Evolutionary conservation across 495 filamentous ascomycete genomes (phyloP), one percentile per base, ranked within the genome.

Genomic region (Glarea lozoyensis): DNA sequence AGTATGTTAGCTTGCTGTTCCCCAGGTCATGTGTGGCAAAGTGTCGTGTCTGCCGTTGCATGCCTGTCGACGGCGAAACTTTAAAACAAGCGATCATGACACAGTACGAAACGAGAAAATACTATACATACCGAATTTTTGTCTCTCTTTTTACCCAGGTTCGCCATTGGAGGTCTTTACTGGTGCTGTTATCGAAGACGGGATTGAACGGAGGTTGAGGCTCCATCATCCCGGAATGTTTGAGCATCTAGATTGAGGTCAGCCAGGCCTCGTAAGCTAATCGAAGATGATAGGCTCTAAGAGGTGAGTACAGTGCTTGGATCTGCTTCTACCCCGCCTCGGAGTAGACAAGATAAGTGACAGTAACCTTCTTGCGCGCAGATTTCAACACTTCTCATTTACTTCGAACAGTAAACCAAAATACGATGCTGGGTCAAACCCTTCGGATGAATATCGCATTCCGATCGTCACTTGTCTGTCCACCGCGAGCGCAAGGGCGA

Each of bases 121-220:
- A 13, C 17, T 42, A 20, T 29, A 53, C 64, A 57, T 60, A 76
- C 68, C 77, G 68, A 52, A 76, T 77, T 48, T 67, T 60, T 23
- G 63, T 69, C 52, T 82, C 78, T n/a, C 67, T 60, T 43, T 70
- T 55, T 35, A 72, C 57, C 78, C 77, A 81, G 23, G 65, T 60
- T 27, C 58, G 66, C 76, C 77, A 82, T 52, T 63, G 49, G 44
- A 65, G 56, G 43, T 79, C 75, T 1, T 60, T 45, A 52, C 57
- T 68, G 20, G 58, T 48, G 7, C 60, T 56, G 27, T 50, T 46
- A 23, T 45, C 48, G 34, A 62, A 56, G 1, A 43, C 39, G 0
- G 62, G 58, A 16, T 66, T 57, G 50, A 59, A 57, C 15, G 63
- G 49, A 0, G 60, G 46, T 42, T 65, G 56, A 12, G 61, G 50